Evolutionary conservation across 2,329 filamentous ascomycete genomes (phyloP), one percentile per base, ranked within the genome.

Genomic region (Trichoderma afroharzianum): DNA sequence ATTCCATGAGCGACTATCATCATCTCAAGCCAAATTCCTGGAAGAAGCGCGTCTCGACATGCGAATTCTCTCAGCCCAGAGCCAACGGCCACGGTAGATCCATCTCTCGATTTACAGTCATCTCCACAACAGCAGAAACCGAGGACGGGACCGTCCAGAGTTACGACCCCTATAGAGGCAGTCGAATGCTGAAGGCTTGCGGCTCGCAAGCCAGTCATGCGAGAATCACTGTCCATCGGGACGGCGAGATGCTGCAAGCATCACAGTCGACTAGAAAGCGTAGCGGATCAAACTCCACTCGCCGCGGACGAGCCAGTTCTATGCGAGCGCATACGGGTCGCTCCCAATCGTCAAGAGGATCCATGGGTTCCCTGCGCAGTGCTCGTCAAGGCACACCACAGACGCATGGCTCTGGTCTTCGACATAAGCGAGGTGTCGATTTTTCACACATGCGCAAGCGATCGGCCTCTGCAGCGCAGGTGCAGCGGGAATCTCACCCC

Each of bases 1-100:
- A 96, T 78, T 97, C 95, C 1, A 88, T 91, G 70, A 97, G 94
- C 80, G 95, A 98, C 78, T 96, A 97, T 76, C 95, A 98, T 77
- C 94, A 97, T 77, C 87, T 93, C 47, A 86, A 85, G 70, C 88
- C 89, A 12, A 81, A 83, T 0, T 82, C 84, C 32, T 88, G 88
- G 84, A 87, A 85, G 73, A 90, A 87, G 76, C 86, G 88, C 59
- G 84, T 89, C 63, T 90, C 89, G 0, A 91, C 89, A 0, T 86
- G 88, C 73, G 84, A 90, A 73, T 91, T 91, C 77, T 82, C 83
- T 2, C 82, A 85, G 66, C 78, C 81, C 66, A 83, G 79, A 32
- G 79, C 77, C 36, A 84, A 82, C 70, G 85, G 86, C 4, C 84
- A 87, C 74, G 84, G 85, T 28, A 83, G 87, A 66, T 87, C 86